These are phyloP conservation scores for Raphanus raphanistrum DNA, from an alignment of 345 rosid genomes.

Conservation along the genomic window DNA sequence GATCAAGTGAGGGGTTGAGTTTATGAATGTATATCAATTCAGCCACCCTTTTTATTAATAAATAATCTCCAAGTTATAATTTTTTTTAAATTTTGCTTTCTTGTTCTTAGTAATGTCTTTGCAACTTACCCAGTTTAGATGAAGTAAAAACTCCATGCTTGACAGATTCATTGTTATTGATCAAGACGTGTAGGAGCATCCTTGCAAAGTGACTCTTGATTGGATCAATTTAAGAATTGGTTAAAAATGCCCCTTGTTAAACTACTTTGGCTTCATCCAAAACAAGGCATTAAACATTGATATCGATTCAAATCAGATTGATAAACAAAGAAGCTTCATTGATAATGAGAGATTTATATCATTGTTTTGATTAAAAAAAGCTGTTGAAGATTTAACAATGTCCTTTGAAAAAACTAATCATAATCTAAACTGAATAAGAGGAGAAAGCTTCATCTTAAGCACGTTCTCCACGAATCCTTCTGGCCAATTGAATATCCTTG, in stretches of 20 bases:
- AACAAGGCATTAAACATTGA: no score
- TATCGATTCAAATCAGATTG: no score
- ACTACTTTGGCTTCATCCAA: no score
- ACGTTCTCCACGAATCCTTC: slow-evolving; percentile 77
- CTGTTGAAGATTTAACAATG: background rate
- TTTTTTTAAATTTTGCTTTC: background rate
- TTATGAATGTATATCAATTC: background rate
- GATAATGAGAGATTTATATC: background rate
- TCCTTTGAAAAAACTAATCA: background rate
- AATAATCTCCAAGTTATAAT: background rate
- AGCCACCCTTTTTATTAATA: background rate
- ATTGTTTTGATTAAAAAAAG: background rate
- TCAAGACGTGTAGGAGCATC: no score
- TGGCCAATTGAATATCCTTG: slow-evolving; percentile 68
- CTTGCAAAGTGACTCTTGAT: no score
- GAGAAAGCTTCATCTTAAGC: slow-evolving; percentile 34
- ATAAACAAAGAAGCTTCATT: background rate
- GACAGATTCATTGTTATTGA: no score
- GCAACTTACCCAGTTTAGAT: no score
- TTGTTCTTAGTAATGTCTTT: background rate
- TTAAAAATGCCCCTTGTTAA: no score
- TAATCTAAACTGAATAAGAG: background rate
- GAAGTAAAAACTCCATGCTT: no score
- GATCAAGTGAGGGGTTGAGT: background rate
- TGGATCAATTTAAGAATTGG: no score